Evolutionary conservation across 2,329 filamentous ascomycete species (phyloP).

Genomic region (Metarhizium robertsii): DNA sequence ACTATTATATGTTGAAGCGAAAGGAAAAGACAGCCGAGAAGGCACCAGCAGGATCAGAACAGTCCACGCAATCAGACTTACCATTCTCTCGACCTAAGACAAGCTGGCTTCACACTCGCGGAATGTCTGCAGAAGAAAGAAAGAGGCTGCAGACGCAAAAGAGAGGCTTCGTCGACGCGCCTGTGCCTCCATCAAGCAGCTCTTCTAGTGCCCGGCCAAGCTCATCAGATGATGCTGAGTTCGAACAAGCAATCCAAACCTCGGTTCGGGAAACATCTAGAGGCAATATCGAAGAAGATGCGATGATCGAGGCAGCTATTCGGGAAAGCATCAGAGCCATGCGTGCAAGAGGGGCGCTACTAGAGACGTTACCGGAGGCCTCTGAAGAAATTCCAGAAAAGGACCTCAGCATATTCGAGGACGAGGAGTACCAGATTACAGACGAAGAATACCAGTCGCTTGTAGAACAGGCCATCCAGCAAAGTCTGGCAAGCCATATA

Average conservation of each 20-base stretch:
- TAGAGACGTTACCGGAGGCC: constrained; percentile 16
- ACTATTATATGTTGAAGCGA: constrained; percentile 44
- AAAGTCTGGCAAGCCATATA: constrained; percentile 30
- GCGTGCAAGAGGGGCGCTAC: constrained; percentile 18
- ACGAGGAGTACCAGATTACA: constrained; percentile 36
- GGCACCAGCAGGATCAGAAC: constrained; percentile 11
- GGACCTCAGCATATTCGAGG: constrained; percentile 24
- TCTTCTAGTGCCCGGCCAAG: constrained; percentile 6
- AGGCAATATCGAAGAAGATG: constrained; percentile 62
- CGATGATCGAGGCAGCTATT: constrained; percentile 62
- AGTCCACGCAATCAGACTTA: constrained; percentile 11
- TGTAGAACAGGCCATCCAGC: constrained; percentile 46
- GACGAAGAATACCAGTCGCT: constrained; percentile 50
- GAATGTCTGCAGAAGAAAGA: constrained; percentile 39
- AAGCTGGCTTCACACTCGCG: constrained; percentile 40
- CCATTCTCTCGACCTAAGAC: constrained; percentile 23
- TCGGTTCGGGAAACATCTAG: constrained; percentile 62
- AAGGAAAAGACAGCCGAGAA: constrained; percentile 32
- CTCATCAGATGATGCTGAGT: constrained; percentile 42
- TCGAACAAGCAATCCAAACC: constrained; percentile 62
- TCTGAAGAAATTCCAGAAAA: constrained; percentile 14
- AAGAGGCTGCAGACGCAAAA: constrained; percentile 40
- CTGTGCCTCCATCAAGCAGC: constrained; percentile 6
- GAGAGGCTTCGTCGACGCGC: constrained; percentile 13
- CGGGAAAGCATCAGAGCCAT: constrained; percentile 58